Base-by-base conservation (phyloP, 768 basidiomycete genomes). In the Hypsizygus marmoreus region DNA sequence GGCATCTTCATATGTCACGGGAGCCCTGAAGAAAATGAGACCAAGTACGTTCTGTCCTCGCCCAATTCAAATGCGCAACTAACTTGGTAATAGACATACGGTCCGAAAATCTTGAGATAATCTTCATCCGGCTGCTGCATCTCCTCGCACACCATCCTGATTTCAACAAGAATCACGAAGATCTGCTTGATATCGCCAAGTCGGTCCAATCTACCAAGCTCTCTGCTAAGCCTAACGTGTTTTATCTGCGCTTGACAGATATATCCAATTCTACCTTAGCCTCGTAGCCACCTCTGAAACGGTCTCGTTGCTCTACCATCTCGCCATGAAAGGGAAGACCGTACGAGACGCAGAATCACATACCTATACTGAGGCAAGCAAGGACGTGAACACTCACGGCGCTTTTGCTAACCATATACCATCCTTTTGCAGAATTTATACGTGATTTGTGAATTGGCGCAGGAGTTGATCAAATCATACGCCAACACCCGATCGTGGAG, bases 121-220 rank as follows among this genome's bases (percentile, higher is more conserved):
- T 86, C 2, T 89, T 98, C 55, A 80, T 95, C 32, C 86, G 95
- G 10, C 68, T 98, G 4, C 74, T 98, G 8, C 89, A 94, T 59
- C 66, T 94, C 0, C 74, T 98, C 4, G 91, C 94, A 0, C 95
- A 97, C 60, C 97, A 99, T 62, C 95, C 95, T 4, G 97, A 99
- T 65, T 95, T 93, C 57, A 76, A 74, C 14, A 75, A 72, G 33
- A 73, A 76, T 2, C 76, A 80, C 28, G 87, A 89, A 25, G 84
- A 84, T 31, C 63, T 95, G 28, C 72, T 80, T 25, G 86, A 89
- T 56, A 85, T 93, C 56, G 83, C 88, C 17, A 91, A 86, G 93
- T 97, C 54, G 35, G 86, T 60, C 6, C 19, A 14, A 4, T 22
- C 29, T 6, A 2, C 19, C 28, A 35, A 40, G 43, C 12, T 11